Evolutionary conservation across 306 rosid species (phyloP), one percentile per base, ranked within the genome.

Genomic region (Vigna trinervia): DNA sequence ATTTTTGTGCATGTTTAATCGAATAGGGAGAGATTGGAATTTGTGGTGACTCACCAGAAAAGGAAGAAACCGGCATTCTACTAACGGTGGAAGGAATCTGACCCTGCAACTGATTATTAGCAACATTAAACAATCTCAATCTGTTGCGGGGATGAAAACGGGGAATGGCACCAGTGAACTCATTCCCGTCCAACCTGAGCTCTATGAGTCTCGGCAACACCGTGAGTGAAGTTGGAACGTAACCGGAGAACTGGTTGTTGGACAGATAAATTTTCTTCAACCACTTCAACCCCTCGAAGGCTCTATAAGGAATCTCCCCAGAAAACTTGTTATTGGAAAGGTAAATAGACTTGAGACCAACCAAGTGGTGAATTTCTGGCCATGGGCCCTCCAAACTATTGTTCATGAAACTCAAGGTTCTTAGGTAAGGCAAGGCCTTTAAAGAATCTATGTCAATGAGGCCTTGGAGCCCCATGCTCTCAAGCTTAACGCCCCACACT

Each of bases 241-340:
- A 9, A 38, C 98, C 97, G 0, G 71, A 47, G 14, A 96, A 83
- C 7, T 86, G 78, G 72, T 96, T 96, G 1, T 86, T 30, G 0
- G 91, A 82, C 84, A 96, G 65, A 81, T 86, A 59, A 3, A 93
- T 34, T 57, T 88, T 96, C 86, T 96, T 96, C 87, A 96, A 70
- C 80, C 88, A 77, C 23, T 61, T 13, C 94, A 90, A 84, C 5
- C 80, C 80, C 3, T 58, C 60, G 64, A 96, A 96, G 4, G 71
- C 23, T 2, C 75, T 60, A 8, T 70, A 8, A 1, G 89, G 87
- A 83, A 96, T 81, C 15, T 32, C 73, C 14, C 98, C 96, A 0
- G 91, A 86, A 58, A 96, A 93, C n/a, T 73, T 81, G 46, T 96
- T 96, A 11, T 80, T 47, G 0, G 98, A 87, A 17, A 96, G 83